Conservation (phyloP, 2,329 filamentous ascomycete genomes). For the Aspergillus sp. region DNA sequence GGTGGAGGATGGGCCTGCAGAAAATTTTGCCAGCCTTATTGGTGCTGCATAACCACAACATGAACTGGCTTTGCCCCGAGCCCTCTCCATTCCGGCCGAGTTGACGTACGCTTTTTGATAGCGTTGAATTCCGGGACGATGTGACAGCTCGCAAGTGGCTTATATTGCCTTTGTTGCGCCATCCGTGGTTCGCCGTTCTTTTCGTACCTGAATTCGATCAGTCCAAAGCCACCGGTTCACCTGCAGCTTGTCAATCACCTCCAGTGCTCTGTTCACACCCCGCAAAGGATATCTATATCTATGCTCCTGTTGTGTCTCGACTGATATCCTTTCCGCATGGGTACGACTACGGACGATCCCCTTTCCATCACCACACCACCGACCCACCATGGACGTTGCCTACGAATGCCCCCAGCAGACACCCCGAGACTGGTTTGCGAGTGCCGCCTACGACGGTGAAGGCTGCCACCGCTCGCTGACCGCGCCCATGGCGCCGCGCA, state of each 20-base stretch:
- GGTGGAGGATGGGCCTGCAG: slow-evolving; percentile 2
- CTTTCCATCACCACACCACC: neutral
- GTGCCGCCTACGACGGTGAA: neutral
- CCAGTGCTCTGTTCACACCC: neutral
- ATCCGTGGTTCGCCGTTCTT: neutral
- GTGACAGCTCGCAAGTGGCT: neutral
- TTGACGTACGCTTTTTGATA: neutral
- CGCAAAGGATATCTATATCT: neutral
- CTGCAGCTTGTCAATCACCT: neutral
- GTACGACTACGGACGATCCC: neutral
- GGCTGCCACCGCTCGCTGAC: slow-evolving; percentile 9
- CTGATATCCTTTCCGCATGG: neutral
- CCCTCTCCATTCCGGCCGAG: slow-evolving; percentile 2
- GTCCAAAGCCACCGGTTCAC: neutral
- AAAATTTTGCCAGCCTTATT: neutral
- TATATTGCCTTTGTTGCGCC: neutral
- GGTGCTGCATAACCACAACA: neutral
- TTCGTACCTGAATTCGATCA: neutral
- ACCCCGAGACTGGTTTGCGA: slow-evolving; percentile 6
- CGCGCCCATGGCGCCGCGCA: slow-evolving; percentile 15
- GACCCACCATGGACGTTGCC: slow-evolving; percentile 7
- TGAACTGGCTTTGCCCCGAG: neutral
- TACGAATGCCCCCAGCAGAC: slow-evolving; percentile 7
- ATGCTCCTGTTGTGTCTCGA: neutral
- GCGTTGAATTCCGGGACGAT: neutral